Percentiles rank a stretch among this genome's conserved stretches.
phyloP scores from a whole-genome alignment of 495 filamentous ascomycete species.

The Massariosphaeria phaeospora region DNA sequence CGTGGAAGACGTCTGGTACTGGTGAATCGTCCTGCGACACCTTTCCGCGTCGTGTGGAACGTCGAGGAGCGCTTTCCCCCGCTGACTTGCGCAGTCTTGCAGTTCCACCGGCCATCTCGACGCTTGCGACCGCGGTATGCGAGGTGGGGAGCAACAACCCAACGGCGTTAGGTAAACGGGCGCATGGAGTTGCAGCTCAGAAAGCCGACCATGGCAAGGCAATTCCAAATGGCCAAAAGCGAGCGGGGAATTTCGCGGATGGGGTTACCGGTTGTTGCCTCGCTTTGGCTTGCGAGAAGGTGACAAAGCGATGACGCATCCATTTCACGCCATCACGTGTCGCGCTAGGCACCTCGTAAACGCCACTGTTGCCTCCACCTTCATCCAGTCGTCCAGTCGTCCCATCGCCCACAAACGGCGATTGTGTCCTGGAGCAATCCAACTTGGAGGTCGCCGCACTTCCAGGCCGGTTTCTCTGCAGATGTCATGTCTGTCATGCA shows the following conservation, averaged over 20 bases:
- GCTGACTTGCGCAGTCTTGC: constrained; percentile 9
- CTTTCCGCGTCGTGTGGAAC: constrained; percentile 7
- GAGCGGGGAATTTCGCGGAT: too few relatives aligned
- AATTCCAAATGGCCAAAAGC: neutral
- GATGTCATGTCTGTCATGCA: too few relatives aligned
- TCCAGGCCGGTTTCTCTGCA: too few relatives aligned
- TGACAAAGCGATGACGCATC: neutral
- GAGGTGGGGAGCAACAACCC: neutral
- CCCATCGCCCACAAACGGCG: too few relatives aligned
- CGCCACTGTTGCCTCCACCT: too few relatives aligned
- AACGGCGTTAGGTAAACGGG: neutral
- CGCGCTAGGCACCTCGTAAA: too few relatives aligned
- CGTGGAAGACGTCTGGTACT: constrained; percentile 31
- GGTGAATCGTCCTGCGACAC: constrained; percentile 5
- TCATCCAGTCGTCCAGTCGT: too few relatives aligned
- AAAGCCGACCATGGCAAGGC: neutral
- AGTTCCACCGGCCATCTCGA: constrained; percentile 6
- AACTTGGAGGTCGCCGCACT: too few relatives aligned
- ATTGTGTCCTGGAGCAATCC: too few relatives aligned
- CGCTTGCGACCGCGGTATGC: neutral
- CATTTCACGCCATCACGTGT: constrained; percentile 10
- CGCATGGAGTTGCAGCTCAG: neutral
- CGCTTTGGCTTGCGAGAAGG: too few relatives aligned
- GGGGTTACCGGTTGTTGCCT: neutral
- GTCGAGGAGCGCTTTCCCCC: neutral